Evolutionary conservation across 192 early-diverging fungal genomes (phyloP).

Genomic region (Linnemannia zychae): DNA sequence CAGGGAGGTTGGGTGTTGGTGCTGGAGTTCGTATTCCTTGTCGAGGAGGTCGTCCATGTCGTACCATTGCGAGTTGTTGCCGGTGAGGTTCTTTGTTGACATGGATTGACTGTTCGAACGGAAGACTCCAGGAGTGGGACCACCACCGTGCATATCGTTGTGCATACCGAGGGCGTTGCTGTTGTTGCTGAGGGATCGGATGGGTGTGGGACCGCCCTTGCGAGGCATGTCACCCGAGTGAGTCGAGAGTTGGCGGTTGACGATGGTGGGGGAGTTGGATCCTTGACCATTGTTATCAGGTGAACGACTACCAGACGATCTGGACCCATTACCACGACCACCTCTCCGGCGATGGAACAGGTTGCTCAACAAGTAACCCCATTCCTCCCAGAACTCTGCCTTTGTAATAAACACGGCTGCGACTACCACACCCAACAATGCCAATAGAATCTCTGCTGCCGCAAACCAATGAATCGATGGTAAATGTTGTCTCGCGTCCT

Average conservation of each 20-base stretch:
- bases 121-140: not conserved
- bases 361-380: conserved; percentile 34
- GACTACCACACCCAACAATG: conserved; percentile 28
- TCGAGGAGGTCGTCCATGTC: conserved; percentile 52
- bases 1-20: not conserved
- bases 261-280: not conserved
- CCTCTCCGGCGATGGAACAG: conserved; percentile 19
- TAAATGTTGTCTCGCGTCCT: not conserved
- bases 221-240: not conserved
- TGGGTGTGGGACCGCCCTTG: not conserved
- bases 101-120: conserved; percentile 20
- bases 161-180: not conserved
- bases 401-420: conserved; percentile 40
- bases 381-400: conserved; percentile 48
- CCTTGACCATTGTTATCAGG: conserved; percentile 12
- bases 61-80: conserved; percentile 35
- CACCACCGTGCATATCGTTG: not conserved
- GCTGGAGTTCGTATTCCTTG: conserved; percentile 33
- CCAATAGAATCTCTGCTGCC: conserved; percentile 36
- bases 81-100: conserved; percentile 18
- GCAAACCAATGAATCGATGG: conserved; percentile 47
- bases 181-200: not conserved
- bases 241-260: not conserved
- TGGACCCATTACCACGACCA: conserved; percentile 9
- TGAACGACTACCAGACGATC: conserved; percentile 15